Evolutionary conservation across 441 rosid genomes (phyloP), one percentile per base, ranked within the genome.

Genomic region (Bocquillonia castaneifolia): DNA sequence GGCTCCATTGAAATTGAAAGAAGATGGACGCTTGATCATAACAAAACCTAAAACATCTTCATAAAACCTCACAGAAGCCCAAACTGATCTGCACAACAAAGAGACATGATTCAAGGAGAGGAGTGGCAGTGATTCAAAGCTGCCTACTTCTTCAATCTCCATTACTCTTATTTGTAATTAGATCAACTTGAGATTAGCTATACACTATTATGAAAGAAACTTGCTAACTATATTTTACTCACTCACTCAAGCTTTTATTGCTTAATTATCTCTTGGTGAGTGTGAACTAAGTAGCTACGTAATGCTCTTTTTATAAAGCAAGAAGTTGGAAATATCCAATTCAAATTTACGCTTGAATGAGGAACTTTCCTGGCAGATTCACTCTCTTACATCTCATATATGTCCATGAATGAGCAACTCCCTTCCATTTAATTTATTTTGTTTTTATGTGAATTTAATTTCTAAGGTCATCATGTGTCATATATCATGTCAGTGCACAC

Each of bases 1-100:
- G 54, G 93, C 93, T 64, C 93, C 93, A 56, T 82, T 88, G 84
- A 88, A 88, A 17, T 83, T 77, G 77, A 88, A 86, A 72, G 93
- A 88, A 69, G 93, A 86, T 44, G 91, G 93, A 67, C 89, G 87
- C 44, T 88, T 88, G 79, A 86, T 83, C 65, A 71, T 73, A 62
- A 74, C 84, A 69, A 88, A 84, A 15, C 93, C 93, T 63, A 88
- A 68, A 50, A 88, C 85, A 44, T 81, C 84, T 73, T 81, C 80
- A 23, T 86, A 86, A 68, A 88, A 88, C 66, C 82, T 67, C 3
- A 42, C 50, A 0, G 91, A 88, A 34, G 74, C 82, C 82, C 83
- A 69, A 23, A 81, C 86, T 3, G 89, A 86, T 72, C 82, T 80
- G 74, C 89, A 86, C 68, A 83, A 15, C 67, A 84, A 40, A 15